These are phyloP conservation scores for Aspergillus sclerotialis DNA, from an alignment of 2,329 filamentous ascomycete genomes.

Conservation along the genomic window DNA sequence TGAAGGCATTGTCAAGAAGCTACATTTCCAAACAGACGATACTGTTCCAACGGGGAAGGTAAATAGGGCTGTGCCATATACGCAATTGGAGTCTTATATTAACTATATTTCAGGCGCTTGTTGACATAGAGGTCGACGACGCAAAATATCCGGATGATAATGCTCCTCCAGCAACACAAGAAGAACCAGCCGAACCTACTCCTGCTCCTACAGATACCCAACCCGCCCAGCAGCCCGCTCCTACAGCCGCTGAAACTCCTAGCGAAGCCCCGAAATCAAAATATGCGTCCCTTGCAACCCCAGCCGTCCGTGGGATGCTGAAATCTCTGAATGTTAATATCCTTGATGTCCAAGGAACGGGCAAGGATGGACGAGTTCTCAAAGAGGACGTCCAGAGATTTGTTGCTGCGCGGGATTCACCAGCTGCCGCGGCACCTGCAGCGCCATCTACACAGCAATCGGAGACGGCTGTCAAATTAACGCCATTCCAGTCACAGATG, in stretches of 20 bases:
- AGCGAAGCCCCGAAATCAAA: slow-evolving; percentile 42
- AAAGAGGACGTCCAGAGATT: slow-evolving; percentile 86
- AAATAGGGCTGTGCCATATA: slow-evolving; percentile 2
- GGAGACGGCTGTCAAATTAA: slow-evolving; percentile 65
- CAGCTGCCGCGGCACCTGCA: slow-evolving; percentile 11
- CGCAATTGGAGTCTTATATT: background rate
- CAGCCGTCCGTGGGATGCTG: slow-evolving; percentile 80
- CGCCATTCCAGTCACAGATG: slow-evolving; percentile 82
- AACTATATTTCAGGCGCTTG: slow-evolving; percentile 56
- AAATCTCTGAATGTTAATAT: slow-evolving; percentile 77
- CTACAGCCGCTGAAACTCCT: slow-evolving; percentile 2
- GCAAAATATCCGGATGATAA: slow-evolving; percentile 59
- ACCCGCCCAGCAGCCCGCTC: slow-evolving; percentile 4
- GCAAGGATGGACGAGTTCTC: slow-evolving; percentile 80
- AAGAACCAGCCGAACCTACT: slow-evolving; percentile 17
- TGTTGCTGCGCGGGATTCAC: slow-evolving; percentile 48
- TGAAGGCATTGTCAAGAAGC: slow-evolving; percentile 88
- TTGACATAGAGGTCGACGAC: slow-evolving; percentile 89
- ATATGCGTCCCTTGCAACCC: slow-evolving; percentile 73
- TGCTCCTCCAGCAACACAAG: slow-evolving; percentile 17
- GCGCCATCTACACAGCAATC: slow-evolving; percentile 40
- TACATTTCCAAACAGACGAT: slow-evolving; percentile 92
- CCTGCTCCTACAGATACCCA: slow-evolving; percentile 10
- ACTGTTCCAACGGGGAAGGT: slow-evolving; percentile 87
- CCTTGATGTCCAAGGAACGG: slow-evolving; percentile 70